phyloP scores from a whole-genome alignment of 2,329 filamentous ascomycete species.

The Cytospora schulzeri region DNA sequence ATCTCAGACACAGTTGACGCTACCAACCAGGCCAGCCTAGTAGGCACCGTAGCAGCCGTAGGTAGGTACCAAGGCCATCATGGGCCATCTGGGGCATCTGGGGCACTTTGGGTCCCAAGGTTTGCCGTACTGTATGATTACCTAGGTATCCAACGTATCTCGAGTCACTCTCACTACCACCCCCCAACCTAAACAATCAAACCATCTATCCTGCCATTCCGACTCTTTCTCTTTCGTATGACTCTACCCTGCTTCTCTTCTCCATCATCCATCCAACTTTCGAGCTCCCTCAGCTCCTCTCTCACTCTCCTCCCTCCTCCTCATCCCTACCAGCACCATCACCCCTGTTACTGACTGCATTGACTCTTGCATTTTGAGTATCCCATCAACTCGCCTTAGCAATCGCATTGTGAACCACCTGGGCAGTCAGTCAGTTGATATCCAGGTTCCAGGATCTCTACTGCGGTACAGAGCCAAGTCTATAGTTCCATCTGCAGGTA shows the following conservation, averaged over 20 bases:
- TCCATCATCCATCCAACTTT: slow-evolving; percentile 18
- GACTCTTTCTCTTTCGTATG: slow-evolving; percentile 3
- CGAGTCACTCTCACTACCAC: background rate
- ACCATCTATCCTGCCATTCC: slow-evolving; percentile 3
- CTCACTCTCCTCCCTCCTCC: slow-evolving; percentile 17
- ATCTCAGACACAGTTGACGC: background rate
- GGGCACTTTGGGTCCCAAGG: background rate
- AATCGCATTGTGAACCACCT: slow-evolving; percentile 34
- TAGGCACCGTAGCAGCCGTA: background rate
- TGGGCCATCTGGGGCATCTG: no score
- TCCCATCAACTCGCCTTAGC: slow-evolving; percentile 17
- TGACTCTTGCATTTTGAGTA: background rate
- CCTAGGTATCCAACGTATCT: background rate
- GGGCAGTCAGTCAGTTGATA: slow-evolving; percentile 37
- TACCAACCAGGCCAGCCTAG: background rate
- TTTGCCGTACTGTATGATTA: background rate
- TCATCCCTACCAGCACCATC: background rate
- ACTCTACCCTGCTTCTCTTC: slow-evolving; percentile 5
- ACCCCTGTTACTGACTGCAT: background rate
- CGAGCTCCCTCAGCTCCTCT: slow-evolving; percentile 29
- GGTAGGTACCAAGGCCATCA: background rate
- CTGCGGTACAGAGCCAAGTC: slow-evolving; percentile 27
- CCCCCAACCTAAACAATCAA: background rate
- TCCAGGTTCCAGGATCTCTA: slow-evolving; percentile 30
- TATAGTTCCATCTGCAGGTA: background rate